These are phyloP conservation scores for Neurospora tetraspora DNA, from an alignment of 495 filamentous ascomycete species.

Conservation along the genomic window DNA sequence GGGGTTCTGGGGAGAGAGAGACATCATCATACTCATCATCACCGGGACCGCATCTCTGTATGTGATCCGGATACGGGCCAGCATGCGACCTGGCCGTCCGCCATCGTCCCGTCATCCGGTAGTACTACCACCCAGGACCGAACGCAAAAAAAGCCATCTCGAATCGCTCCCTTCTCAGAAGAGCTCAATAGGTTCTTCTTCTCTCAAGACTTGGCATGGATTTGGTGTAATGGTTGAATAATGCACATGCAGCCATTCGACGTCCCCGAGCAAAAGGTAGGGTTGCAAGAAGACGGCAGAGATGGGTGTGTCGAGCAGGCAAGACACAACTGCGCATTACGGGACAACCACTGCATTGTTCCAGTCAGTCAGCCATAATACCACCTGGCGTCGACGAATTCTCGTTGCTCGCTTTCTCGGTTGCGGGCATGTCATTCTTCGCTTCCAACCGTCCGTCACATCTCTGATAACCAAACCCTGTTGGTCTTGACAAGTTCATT, in stretches of 20 bases:
- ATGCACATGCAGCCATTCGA: background rate
- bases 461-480: background rate
- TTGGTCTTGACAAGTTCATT: background rate
- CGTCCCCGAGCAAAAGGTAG: background rate
- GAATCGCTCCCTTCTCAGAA: too few relatives aligned
- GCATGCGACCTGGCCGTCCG: background rate
- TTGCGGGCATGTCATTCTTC: background rate
- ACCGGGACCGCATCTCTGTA: background rate
- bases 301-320: background rate
- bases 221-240: background rate
- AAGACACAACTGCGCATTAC: background rate
- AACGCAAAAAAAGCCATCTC: background rate
- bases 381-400: background rate
- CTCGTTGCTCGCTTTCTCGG: background rate
- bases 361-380: background rate
- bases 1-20: background rate
- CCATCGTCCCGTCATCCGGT: background rate
- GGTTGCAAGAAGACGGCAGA: background rate
- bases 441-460: background rate
- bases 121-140: background rate
- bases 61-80: background rate
- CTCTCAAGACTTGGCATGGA: background rate
- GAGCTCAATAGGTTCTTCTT: too few relatives aligned
- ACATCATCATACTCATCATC: background rate
- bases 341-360: background rate